Percentiles rank a stretch among this genome's conserved stretches.
Conservation (phyloP, 2,329 filamentous ascomycete species). For the Aspergillus jensenii region DNA sequence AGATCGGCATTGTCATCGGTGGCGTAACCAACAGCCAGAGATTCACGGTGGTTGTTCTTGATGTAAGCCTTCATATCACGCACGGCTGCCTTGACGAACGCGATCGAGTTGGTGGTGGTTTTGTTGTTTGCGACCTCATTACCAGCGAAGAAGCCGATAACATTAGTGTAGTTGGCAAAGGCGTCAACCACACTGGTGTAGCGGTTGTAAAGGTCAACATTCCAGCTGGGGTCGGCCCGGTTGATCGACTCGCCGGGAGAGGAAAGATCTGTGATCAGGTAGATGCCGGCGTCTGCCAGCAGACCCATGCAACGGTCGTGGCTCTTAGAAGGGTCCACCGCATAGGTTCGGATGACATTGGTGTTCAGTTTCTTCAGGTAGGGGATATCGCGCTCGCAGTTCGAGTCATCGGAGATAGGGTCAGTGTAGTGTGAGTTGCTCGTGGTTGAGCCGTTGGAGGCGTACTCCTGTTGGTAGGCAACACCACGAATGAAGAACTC, state of each 20-base stretch:
- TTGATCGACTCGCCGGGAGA: constrained; percentile 83
- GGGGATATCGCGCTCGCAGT: constrained; percentile 83
- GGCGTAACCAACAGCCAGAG: constrained; percentile 89
- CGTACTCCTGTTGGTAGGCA: constrained; percentile 73
- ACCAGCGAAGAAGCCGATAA: constrained; percentile 95
- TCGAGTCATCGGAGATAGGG: constrained; percentile 69
- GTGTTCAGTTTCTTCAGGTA: constrained; percentile 75
- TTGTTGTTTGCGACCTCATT: constrained; percentile 92
- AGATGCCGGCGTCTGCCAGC: constrained; percentile 84
- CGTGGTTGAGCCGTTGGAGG: constrained; percentile 48
- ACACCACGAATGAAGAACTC: constrained; percentile 89
- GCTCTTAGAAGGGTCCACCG: constrained; percentile 75
- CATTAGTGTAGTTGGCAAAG: constrained; percentile 80
- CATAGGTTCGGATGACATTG: constrained; percentile 94
- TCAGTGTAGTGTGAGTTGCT: constrained; percentile 65
- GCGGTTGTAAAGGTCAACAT: constrained; percentile 71
- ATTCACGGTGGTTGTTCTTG: constrained; percentile 70
- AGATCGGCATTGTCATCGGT: constrained; percentile 89
- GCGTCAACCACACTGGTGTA: constrained; percentile 84
- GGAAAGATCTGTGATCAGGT: constrained; percentile 87
- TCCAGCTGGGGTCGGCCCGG: constrained; percentile 76
- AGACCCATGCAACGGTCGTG: constrained; percentile 83
- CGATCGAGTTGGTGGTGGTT: constrained; percentile 86
- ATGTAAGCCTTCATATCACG: constrained; percentile 96
- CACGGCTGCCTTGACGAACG: constrained; percentile 96